A percentile compares a stretch with the other conserved stretches of the same genome.
These are phyloP conservation scores for Lentinula edodes DNA, from an alignment of 768 basidiomycete genomes.

Conservation along the genomic window DNA sequence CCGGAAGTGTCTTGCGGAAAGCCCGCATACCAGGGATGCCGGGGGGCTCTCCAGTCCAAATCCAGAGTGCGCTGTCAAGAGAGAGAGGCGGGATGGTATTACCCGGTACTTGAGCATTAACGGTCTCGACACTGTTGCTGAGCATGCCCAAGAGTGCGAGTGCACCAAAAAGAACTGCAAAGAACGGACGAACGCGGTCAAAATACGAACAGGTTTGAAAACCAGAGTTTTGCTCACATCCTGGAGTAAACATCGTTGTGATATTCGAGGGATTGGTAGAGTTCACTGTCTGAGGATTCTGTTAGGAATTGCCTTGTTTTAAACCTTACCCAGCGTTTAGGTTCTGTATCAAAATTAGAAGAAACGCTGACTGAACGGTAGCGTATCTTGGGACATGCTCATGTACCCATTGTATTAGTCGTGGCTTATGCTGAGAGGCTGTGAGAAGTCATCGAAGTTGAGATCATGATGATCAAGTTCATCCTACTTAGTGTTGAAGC, in stretches of 20 bases:
- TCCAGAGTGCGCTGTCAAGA: background rate
- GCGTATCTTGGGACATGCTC: no score
- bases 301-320: background rate
- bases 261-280: background rate
- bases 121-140: background rate
- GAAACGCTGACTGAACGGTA: no score
- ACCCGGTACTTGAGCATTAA: background rate
- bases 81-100: background rate
- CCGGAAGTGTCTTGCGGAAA: background rate
- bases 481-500: no score
- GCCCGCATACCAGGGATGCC: background rate
- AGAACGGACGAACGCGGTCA: conserved; percentile 3
- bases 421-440: no score
- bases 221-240: background rate
- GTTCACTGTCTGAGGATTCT: background rate
- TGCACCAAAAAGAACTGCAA: background rate
- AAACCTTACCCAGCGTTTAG: background rate
- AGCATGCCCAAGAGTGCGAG: background rate
- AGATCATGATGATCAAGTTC: no score
- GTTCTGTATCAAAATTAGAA: background rate
- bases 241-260: background rate
- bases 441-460: no score
- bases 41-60: background rate
- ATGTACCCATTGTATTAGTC: no score
- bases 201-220: background rate